Base-by-base conservation (phyloP, 2,329 filamentous ascomycete species). In the Xylariaceae sp. region DNA sequence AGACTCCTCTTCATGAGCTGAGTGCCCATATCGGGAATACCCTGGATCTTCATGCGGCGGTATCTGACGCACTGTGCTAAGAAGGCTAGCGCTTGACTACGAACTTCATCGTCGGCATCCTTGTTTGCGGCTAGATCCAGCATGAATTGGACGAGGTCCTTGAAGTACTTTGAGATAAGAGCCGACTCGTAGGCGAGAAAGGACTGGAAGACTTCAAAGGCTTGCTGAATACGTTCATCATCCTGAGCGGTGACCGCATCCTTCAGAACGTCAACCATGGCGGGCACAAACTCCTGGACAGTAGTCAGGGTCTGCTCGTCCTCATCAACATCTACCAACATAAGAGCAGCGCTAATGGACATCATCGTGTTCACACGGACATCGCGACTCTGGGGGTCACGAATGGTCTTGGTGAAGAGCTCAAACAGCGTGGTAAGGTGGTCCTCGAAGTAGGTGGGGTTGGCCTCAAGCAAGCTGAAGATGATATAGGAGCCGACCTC, bases 131-230 rank as follows among this genome's bases (percentile, higher is more conserved):
- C 83, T 49, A 99, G 80, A 54, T 94, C 87, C 64, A 96, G 87
- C 90, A 97, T 97, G 78, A 97, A 96, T 62, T 88, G 83, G 55
- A 97, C 80, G 9, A 99, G 81, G 64, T 97, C 90, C 68, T 87
- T 90, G 66, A 99, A 90, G 75, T 97, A 92, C 50, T 83, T 79
- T 60, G 87, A 88, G 47, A 97, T 77, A 46, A 97, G 82, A 43
- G 89, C 83, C 31, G 90, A 88, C 69, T 97, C 93, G 70, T 90
- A 96, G 58, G 88, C 89, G 48, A 99, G 82, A 64, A 97, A 86
- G 46, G 90, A 94, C 77, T 97, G 94, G 82, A 97, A 96, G 60
- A 96, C 91, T 69, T 97, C 94, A 63, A 97, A 99, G 22, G 90
- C 84, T 68, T 93, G 86, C 78, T 93, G 90, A 62, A 89, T 86